Evolutionary conservation across 2,329 filamentous ascomycete genomes (phyloP).

Genomic region (Xylariaceae sp.): DNA sequence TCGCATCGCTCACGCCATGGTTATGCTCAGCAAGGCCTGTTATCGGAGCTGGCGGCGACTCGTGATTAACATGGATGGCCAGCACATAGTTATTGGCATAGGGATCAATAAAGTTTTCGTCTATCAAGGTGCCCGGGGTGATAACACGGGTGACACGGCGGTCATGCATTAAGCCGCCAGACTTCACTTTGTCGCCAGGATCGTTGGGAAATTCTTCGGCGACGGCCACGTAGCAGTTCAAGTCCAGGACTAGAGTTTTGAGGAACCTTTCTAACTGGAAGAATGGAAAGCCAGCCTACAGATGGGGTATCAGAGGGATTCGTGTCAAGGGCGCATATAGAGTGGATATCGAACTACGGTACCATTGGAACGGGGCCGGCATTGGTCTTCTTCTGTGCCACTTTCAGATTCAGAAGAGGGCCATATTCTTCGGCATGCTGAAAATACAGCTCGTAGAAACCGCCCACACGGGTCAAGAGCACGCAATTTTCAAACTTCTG

Average conservation of each 20-base stretch:
- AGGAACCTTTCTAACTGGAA: slow-evolving; percentile 90
- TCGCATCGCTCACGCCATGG: neutral
- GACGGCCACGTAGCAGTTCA: slow-evolving; percentile 87
- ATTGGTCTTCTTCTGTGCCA: slow-evolving; percentile 74
- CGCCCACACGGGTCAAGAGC: slow-evolving; percentile 83
- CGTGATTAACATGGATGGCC: slow-evolving; percentile 59
- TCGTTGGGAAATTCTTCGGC: slow-evolving; percentile 86
- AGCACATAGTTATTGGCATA: slow-evolving; percentile 92
- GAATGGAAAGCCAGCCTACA: slow-evolving; percentile 83
- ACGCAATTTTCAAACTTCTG: slow-evolving; percentile 86
- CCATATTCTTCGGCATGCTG: slow-evolving; percentile 89
- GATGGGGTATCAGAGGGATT: slow-evolving; percentile 21
- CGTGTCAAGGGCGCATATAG: slow-evolving; percentile 10
- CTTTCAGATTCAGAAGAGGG: slow-evolving; percentile 81
- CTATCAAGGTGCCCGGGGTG: slow-evolving; percentile 91
- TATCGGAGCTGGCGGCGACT: slow-evolving; percentile 18
- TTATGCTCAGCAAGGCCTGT: neutral
- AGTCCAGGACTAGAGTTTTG: slow-evolving; percentile 86
- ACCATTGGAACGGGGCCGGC: slow-evolving; percentile 84
- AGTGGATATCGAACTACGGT: slow-evolving; percentile 21
- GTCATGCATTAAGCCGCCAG: slow-evolving; percentile 78
- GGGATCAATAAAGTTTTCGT: slow-evolving; percentile 95
- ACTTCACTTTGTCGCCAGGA: slow-evolving; percentile 64
- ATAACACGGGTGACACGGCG: slow-evolving; percentile 82
- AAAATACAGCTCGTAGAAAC: slow-evolving; percentile 98